Percentiles rank a stretch among this genome's conserved stretches.
Conservation (phyloP, 352 stramenopile species). For the Phytophthora kernoviae region DNA sequence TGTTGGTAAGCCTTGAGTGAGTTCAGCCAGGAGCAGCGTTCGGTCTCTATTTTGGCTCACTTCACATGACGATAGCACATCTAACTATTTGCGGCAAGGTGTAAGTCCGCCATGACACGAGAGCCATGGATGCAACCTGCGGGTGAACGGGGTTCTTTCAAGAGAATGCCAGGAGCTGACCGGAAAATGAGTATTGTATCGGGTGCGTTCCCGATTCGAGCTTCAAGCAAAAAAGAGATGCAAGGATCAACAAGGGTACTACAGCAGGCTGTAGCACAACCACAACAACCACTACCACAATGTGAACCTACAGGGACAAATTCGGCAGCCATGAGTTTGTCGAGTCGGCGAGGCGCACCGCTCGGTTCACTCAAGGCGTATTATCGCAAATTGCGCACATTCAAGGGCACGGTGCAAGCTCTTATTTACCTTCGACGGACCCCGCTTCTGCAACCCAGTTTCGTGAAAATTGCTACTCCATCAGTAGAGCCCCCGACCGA, state of each 20-base stretch:
- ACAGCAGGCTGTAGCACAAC: constrained; percentile 4
- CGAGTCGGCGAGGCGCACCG: constrained; percentile 39
- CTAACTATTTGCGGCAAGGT: constrained; percentile 28
- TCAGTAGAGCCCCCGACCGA: constrained; percentile 4
- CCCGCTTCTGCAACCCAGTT: constrained; percentile 18
- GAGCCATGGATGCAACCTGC: constrained; percentile 22
- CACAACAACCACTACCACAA: constrained; percentile 1
- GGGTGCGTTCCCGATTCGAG: constrained; percentile 15
- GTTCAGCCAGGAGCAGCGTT: not conserved
- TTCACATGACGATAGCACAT: not conserved
- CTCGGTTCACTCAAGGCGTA: constrained; percentile 65
- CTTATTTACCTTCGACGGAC: constrained; percentile 59
- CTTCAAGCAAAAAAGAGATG: constrained; percentile 16
- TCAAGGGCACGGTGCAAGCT: constrained; percentile 71
- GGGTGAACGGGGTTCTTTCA: constrained; percentile 21
- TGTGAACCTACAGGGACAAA: constrained; percentile 36
- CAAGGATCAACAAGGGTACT: constrained; percentile 13
- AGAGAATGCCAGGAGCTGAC: constrained; percentile 12
- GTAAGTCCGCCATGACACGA: constrained; percentile 22
- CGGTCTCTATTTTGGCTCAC: not conserved
- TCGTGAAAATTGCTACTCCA: constrained; percentile 1
- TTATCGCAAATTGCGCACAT: constrained; percentile 70
- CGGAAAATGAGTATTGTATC: constrained; percentile 11
- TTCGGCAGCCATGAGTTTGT: not conserved
- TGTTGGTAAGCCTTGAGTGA: constrained; percentile 8